Evolutionary conservation across 2,329 filamentous ascomycete species (phyloP), one percentile per base, ranked within the genome.

Genomic region (Aureobasidium sp.): DNA sequence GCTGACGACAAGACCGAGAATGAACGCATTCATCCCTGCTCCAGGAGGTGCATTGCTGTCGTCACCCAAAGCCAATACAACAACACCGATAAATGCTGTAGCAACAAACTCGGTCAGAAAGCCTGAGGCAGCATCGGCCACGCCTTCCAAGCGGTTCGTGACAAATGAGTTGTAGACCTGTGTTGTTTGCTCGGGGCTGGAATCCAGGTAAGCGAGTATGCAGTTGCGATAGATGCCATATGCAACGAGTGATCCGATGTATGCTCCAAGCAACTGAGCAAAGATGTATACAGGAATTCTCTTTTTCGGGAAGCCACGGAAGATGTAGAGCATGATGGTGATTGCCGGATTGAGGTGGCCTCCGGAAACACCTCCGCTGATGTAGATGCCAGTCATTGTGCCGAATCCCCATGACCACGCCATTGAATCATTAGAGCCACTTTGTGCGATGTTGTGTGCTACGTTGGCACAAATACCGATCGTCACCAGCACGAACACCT

Each of bases 201-300:
- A 53, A 1, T 60, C 59, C 10, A 67, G 51, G 38, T 74, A 67
- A 19, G 73, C 73, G 40, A 71, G 70, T n/a, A 47, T 47, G 17
- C 27, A 27, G 19, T 57, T 47, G 70, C 66, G 54, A 66, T 74
- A 79, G 23, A 79, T 60, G 2, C 73, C 74, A 61, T 76, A 78
- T 0, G 79, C 75, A 27, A 78, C 70, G 40, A 80, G 68, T n/a
- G 69, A 71, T 1, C 80, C 81, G 31, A 75, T 67, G 47, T 84
- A 77, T 0, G 79, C 80, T 2, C 76, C 80, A 0, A 83, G 66
- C 59, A 82, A 73, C 63, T 84, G 81, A 5, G 80, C 79, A 2
- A 74, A 63, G 9, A 79, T 74, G 66, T 83, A 84, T 7, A 77
- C 71, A 3, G 77, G 71, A 29, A 80, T 75, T 68, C 81, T 79